Conservation (phyloP, 2,329 filamentous ascomycete species). For the Penicillium aurantiogriseum region DNA sequence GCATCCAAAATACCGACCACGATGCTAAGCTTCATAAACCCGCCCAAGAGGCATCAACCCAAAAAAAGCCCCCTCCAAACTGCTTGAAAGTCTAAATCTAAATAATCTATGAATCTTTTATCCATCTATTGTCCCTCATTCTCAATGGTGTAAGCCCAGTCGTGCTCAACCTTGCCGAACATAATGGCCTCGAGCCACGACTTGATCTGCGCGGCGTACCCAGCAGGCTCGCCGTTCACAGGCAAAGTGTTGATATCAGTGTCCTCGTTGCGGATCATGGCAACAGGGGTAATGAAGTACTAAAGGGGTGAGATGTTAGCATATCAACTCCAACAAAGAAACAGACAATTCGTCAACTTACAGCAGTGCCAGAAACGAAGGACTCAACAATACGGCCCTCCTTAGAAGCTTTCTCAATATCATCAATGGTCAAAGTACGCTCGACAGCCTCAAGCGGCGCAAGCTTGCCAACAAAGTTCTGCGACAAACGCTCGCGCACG, state of each 20-base stretch:
- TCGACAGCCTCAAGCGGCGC: conserved; percentile 82
- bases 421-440: conserved; percentile 76
- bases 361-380: conserved; percentile 83
- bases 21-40: not conserved
- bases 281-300: conserved; percentile 71
- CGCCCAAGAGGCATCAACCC: not conserved
- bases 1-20: not conserved
- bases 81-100: not conserved
- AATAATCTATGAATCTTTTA: not conserved
- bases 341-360: conserved; percentile 46
- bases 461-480: conserved; percentile 42
- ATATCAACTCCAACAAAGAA: not conserved
- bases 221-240: conserved; percentile 29
- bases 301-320: conserved; percentile 31
- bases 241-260: conserved; percentile 57
- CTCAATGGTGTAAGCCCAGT: conserved; percentile 67
- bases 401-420: conserved; percentile 67
- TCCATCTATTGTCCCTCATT: conserved; percentile 49
- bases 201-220: conserved; percentile 54
- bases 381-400: conserved; percentile 80
- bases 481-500: conserved; percentile 59
- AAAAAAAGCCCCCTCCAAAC: not conserved
- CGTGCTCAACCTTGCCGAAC: conserved; percentile 67
- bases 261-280: conserved; percentile 66
- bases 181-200: conserved; percentile 69